phyloP scores from a whole-genome alignment of 345 rosid species.

The Populus tremula region DNA sequence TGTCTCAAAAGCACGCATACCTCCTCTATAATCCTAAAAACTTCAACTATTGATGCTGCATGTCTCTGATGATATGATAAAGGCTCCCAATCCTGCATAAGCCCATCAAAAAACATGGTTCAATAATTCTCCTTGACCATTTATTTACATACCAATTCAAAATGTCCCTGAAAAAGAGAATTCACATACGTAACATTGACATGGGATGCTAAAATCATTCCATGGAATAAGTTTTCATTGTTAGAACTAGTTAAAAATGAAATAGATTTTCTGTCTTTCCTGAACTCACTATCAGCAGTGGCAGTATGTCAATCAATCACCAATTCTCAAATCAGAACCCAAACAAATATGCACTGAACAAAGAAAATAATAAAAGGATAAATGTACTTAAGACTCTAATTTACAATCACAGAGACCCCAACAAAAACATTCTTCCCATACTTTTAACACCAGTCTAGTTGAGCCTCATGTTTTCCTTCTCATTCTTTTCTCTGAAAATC shows the following conservation, averaged over 20 bases:
- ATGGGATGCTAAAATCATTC: background rate
- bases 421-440: background rate
- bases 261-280: too few species aligned
- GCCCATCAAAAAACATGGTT: conserved; percentile 7
- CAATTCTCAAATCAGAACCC: too few species aligned
- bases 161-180: background rate
- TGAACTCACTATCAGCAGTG: too few species aligned
- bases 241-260: too few species aligned
- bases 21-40: conserved; percentile 97
- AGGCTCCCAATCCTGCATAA: conserved; percentile 92
- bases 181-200: background rate
- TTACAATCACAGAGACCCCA: background rate
- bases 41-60: conserved; percentile 83
- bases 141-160: conserved; percentile 13
- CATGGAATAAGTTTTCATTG: too few species aligned
- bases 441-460: background rate
- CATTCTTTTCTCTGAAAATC: background rate
- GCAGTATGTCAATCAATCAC: too few species aligned
- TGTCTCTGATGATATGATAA: conserved; percentile 84
- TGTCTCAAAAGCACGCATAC: conserved; percentile 31
- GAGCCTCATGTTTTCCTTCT: background rate
- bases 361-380: too few species aligned
- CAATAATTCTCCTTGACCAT: background rate
- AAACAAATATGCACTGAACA: too few species aligned
- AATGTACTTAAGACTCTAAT: background rate